Conservation (phyloP, 2,329 filamentous ascomycete species). For the Mycosphaerella sp. region DNA sequence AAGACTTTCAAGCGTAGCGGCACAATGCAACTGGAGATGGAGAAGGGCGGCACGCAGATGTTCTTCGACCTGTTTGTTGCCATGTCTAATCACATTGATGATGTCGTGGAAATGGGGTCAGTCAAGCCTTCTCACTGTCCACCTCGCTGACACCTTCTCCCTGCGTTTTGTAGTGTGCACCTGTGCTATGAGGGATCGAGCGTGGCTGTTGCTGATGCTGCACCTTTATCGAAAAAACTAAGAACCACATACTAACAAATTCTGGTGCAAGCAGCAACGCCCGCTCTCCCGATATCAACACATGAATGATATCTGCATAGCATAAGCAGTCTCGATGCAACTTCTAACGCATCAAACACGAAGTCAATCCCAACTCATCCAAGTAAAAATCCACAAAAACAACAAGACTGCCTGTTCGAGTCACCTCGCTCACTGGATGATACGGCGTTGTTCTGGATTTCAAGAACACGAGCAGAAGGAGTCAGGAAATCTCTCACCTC, state of each 20-base stretch:
- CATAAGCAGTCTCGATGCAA: slow-evolving; percentile 20
- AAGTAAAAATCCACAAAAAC: slow-evolving; percentile 15
- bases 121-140: slow-evolving; percentile 36
- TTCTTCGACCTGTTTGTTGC: slow-evolving; percentile 99
- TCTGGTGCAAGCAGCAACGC: slow-evolving; percentile 17
- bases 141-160: slow-evolving; percentile 6
- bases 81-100: slow-evolving; percentile 97
- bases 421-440: slow-evolving; percentile 22
- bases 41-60: slow-evolving; percentile 76
- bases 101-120: slow-evolving; percentile 81
- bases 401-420: slow-evolving; percentile 19
- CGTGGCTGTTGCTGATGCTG: slow-evolving; percentile 6
- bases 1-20: slow-evolving; percentile 97
- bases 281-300: slow-evolving; percentile 25
- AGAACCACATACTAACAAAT: slow-evolving; percentile 1
- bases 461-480: slow-evolving; percentile 10
- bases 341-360: slow-evolving; percentile 24
- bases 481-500: slow-evolving; percentile 17
- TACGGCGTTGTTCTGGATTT: slow-evolving; percentile 10
- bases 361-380: slow-evolving; percentile 20
- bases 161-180: not conserved
- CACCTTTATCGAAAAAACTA: not conserved
- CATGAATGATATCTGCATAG: slow-evolving; percentile 16
- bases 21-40: slow-evolving; percentile 99
- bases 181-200: not conserved